phyloP scores from a whole-genome alignment of 164 flowering plant species.

The Macadamia tetraphylla region DNA sequence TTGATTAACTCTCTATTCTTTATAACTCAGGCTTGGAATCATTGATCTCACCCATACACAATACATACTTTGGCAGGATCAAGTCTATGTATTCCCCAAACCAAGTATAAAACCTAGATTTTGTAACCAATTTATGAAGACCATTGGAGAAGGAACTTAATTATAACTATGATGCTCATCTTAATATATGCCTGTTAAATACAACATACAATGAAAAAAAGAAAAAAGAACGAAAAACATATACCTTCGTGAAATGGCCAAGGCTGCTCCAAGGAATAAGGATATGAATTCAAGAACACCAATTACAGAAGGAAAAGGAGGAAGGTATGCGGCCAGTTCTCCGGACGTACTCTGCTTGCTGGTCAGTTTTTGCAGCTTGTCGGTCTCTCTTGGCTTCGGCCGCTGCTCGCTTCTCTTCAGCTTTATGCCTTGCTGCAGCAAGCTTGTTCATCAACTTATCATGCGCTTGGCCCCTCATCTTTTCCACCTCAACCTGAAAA shows the following conservation, averaged over 20 bases:
- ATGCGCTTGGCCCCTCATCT: constrained; percentile 58
- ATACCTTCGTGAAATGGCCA: not conserved
- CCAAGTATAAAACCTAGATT: no score
- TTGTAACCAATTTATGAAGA: no score
- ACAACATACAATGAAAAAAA: no score
- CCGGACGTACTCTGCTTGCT: constrained; percentile 73
- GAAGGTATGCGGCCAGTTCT: constrained; percentile 70
- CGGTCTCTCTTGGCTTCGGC: constrained; percentile 64
- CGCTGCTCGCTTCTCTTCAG: constrained; percentile 70
- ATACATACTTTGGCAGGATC: no score
- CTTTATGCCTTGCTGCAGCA: constrained; percentile 60
- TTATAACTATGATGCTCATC: no score
- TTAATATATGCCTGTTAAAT: no score
- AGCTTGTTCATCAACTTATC: constrained; percentile 69
- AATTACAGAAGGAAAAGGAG: constrained; percentile 46
- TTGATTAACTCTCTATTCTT: no score
- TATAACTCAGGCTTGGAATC: no score
- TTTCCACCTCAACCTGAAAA: constrained; percentile 69
- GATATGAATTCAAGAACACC: constrained; percentile 42
- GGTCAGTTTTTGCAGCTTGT: constrained; percentile 63
- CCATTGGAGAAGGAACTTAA: no score
- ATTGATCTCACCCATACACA: no score
- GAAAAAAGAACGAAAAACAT: not conserved
- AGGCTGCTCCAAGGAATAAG: not conserved
- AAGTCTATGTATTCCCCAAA: no score